Evolutionary conservation across 1,284 basidiomycete genomes (phyloP), one percentile per base, ranked within the genome.

Genomic region (Malassezia cuniculi): DNA sequence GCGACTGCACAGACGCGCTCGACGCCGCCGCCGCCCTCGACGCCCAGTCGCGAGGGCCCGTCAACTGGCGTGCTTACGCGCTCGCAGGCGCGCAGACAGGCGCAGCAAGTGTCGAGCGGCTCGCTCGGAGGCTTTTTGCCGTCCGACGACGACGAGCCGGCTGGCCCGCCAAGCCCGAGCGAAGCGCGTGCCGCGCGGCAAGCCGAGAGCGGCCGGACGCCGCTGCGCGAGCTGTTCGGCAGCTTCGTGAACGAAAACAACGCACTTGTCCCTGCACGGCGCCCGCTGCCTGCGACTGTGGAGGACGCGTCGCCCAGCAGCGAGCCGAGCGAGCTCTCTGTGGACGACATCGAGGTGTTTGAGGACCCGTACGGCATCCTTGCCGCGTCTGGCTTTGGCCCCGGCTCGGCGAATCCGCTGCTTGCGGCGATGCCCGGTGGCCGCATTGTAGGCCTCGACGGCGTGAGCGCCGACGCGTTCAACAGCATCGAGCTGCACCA

Each of bases 291-390:
- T 7, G 57, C 59, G 12, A 64, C 60, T 6, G 60, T 64, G 4
- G 60, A 64, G 37, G 60, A 64, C 30, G 59, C 45, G 3, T 50
- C 55, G 1, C 54, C 59, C 6, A 27, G 21, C 14, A 27, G 36
- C 27, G 34, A 36, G 9, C 44, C 52, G 0, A 47, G 41, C 1
- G 42, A 41, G 2, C 52, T 53, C 12, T 50, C 54, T 2, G 55
- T 53, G 2, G 29, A 39, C 22, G 44, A 41, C 16, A 52, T 60
- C 22, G 57, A 64, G 12, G 33, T 58, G 36, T 47, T 64, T 35
- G 60, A 64, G 27, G 60, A 64, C 41, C 59, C 60, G 10, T 64
- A 64, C 36, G 60, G 59, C 10, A 48, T 64, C 5, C 37, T 64
- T 1, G 52, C 54, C 3, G 55, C 57, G 6, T 54, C 47, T 21